Evolutionary conservation across 2,329 filamentous ascomycete species (phyloP), one percentile per base, ranked within the genome.

Genomic region (Pezicula rhizophila): DNA sequence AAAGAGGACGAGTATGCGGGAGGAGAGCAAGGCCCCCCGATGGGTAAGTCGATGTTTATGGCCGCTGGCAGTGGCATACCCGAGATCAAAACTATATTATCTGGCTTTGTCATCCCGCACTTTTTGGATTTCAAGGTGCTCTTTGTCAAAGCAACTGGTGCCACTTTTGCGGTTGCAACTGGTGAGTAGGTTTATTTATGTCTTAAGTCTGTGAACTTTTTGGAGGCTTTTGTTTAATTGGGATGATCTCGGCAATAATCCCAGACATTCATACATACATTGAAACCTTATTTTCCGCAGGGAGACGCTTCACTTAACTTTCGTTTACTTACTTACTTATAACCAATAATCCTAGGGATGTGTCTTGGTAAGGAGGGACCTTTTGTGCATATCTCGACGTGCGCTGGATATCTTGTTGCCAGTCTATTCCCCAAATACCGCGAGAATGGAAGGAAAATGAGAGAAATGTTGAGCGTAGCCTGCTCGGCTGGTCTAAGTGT

Each of bases 351-450:
- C 8, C 3, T 31, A 12, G 28, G 77, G 12, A 77, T 82, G 75
- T 80, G 75, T 56, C 62, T 82, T 4, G 79, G 79, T 1, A 82
- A 82, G 64, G 78, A 82, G 69, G 78, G 79, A 0, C 78, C 78
- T 0, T 81, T 82, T 53, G 77, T 82, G 1, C 78, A 82, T 60
- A 81, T 82, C 33, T 77, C 75, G 0, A 78, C 78, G 2, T 80
- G 77, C 55, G 72, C 78, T 0, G 77, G 77, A 7, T 74, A 78
- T 54, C 66, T 80, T 2, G 70, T 80, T 0, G 75, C 72, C 8
- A 68, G 59, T 15, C 51, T 64, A n/a, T 75, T 81, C 39, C 73
- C 75, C 0, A 81, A 80, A 56, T 81, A 81, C 58, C 64, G 67
- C n/a, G 67, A 74, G 8, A 82, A 82, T 58, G 74, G 74, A 8